Percentiles rank a stretch among this genome's conserved stretches.
phyloP scores from a whole-genome alignment of 2,329 filamentous ascomycete species.

The Fusarium sp. region DNA sequence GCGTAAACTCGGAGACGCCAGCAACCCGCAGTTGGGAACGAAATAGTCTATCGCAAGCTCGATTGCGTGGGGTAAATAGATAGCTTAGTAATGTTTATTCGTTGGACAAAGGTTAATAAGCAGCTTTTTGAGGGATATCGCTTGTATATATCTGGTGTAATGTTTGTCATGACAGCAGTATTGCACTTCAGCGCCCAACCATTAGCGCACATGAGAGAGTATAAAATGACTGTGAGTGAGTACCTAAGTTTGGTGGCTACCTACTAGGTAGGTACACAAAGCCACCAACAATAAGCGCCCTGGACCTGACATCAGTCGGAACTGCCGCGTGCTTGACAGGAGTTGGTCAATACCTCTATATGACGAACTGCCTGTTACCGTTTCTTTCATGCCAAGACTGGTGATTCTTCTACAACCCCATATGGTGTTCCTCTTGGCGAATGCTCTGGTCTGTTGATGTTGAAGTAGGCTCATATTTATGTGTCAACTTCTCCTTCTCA shows the following conservation, averaged over 20 bases:
- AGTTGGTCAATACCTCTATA: constrained; percentile 8
- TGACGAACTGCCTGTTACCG: constrained; percentile 1
- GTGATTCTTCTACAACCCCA: background rate
- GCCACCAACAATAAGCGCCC: background rate
- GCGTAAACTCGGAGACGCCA: constrained; percentile 45
- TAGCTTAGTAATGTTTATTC: constrained; percentile 33
- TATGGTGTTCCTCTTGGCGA: background rate
- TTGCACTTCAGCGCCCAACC: constrained; percentile 2
- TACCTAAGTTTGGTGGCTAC: background rate
- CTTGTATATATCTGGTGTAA: constrained; percentile 5
- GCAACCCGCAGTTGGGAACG: constrained; percentile 29
- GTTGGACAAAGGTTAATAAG: background rate
- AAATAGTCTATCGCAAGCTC: constrained; percentile 46
- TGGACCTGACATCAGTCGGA: background rate
- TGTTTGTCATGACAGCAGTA: constrained; percentile 10
- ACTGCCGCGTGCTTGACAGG: constrained; percentile 33
- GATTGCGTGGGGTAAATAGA: constrained; percentile 33
- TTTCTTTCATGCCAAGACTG: constrained; percentile 12
- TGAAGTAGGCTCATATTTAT: background rate
- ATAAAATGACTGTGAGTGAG: background rate
- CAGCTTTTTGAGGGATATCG: constrained; percentile 1
- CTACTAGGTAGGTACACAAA: too few relatives aligned
- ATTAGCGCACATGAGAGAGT: background rate
- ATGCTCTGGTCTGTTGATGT: background rate
- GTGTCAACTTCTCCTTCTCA: background rate